A percentile compares a stretch with the other conserved stretches of the same genome.
Evolutionary conservation across 225 moss, liverwort and hornwort species (phyloP).

Genomic region (Lunularia cruciata): DNA sequence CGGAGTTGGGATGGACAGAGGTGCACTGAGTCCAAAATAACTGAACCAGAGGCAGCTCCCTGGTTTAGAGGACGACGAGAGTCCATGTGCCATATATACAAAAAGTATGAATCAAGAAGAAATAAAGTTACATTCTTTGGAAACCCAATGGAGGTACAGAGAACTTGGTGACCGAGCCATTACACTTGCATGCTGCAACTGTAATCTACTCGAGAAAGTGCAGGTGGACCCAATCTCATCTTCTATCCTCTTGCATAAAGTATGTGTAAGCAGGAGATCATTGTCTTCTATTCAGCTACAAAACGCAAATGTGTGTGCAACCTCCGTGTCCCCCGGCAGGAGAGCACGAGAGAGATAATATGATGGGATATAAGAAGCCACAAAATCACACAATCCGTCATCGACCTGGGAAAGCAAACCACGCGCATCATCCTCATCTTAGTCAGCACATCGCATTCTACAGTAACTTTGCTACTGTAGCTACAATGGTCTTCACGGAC

Average conservation of each 20-base stretch:
- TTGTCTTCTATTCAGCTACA: constrained; percentile 11
- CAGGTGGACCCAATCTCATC: constrained; percentile 16
- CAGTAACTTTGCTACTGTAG: neutral
- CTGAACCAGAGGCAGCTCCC: too few species aligned
- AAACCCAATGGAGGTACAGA: neutral
- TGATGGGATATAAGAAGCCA: neutral
- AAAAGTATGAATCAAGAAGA: neutral
- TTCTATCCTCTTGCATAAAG: neutral
- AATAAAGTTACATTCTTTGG: neutral
- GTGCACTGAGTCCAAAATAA: too few species aligned
- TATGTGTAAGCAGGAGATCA: neutral
- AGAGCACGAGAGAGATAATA: constrained; percentile 10
- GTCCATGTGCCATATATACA: neutral
- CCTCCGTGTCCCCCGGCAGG: constrained; percentile 16
- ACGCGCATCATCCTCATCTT: neutral
- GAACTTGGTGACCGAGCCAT: neutral
- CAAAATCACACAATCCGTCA: constrained; percentile 10
- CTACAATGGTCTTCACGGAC: neutral
- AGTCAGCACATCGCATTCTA: neutral
- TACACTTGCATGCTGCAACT: neutral
- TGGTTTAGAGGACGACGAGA: neutral
- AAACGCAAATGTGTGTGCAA: neutral
- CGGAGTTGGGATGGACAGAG: too few species aligned
- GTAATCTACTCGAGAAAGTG: neutral
- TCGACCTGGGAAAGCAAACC: constrained; percentile 7